phyloP scores from a whole-genome alignment of 257 asterid genomes.

The Galeopsis tetrahit region DNA sequence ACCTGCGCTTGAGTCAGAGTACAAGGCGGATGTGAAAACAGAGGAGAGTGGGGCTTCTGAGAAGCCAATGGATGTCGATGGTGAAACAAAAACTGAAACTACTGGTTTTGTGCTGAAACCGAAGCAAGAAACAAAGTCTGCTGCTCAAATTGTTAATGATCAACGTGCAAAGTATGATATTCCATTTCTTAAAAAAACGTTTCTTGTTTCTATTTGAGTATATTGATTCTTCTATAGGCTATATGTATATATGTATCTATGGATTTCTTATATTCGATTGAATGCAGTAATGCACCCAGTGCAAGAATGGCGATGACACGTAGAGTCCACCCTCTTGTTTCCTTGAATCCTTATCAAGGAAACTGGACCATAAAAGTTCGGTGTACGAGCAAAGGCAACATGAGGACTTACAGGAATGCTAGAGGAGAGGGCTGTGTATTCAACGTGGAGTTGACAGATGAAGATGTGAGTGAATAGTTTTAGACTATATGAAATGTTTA shows the following conservation, averaged over 20 bases:
- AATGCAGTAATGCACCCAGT: constrained; percentile 76
- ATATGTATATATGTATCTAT: no score
- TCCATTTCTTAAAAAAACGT: not conserved
- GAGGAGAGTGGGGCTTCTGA: constrained; percentile 40
- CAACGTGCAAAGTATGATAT: constrained; percentile 75
- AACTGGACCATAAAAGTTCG: constrained; percentile 90
- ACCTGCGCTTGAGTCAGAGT: constrained; percentile 76
- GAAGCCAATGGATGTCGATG: constrained; percentile 36
- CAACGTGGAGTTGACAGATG: constrained; percentile 94
- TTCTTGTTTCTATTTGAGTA: not conserved
- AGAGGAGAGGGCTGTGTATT: constrained; percentile 97
- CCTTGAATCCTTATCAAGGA: constrained; percentile 93
- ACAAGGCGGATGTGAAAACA: constrained; percentile 42
- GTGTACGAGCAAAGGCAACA: constrained; percentile 77
- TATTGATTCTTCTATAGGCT: no score
- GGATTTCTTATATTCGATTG: constrained; percentile 3
- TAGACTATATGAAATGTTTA: not conserved
- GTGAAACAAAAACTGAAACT: constrained; percentile 36
- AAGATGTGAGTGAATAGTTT: constrained; percentile 65
- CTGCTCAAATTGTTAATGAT: constrained; percentile 79
- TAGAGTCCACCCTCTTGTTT: constrained; percentile 82
- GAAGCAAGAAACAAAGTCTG: constrained; percentile 85
- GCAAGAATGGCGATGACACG: constrained; percentile 89
- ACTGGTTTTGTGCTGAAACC: constrained; percentile 56
- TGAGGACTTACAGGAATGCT: constrained; percentile 78